Conservation (phyloP, 257 asterid species). For the Plantago major region DNA sequence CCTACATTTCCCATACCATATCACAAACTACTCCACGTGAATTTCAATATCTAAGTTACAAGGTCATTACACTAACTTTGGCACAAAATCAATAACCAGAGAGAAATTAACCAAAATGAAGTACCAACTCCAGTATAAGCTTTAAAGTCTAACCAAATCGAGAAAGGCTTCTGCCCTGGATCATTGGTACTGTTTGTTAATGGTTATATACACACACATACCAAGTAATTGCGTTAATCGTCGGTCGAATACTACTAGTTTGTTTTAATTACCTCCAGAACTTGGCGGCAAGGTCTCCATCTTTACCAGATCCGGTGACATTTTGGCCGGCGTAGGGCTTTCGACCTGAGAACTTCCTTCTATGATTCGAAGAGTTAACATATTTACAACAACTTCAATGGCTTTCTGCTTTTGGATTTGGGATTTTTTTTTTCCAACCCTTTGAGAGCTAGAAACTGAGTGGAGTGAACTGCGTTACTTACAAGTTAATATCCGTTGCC, state of each 20-base stretch:
- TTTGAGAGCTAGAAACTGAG: too few species aligned
- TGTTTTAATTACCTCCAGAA: conserved; percentile 75
- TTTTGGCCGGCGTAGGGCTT: conserved; percentile 73
- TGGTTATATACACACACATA: neutral
- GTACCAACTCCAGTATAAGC: neutral
- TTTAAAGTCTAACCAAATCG: conserved; percentile 54
- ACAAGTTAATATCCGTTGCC: too few species aligned
- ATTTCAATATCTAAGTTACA: too few species aligned
- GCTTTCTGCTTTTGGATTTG: too few species aligned
- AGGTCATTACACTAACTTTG: too few species aligned
- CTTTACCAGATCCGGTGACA: conserved; percentile 91
- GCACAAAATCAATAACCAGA: too few species aligned
- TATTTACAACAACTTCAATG: too few species aligned
- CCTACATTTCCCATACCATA: too few species aligned
- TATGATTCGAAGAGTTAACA: neutral
- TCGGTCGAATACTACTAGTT: too few species aligned
- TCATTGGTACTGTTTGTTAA: conserved; percentile 82
- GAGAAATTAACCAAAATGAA: neutral
- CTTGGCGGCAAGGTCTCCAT: conserved; percentile 55
- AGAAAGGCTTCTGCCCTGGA: conserved; percentile 83
- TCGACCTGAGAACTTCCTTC: conserved; percentile 62
- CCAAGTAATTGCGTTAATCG: conserved; percentile 6
- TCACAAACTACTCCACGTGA: too few species aligned
- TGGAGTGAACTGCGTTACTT: too few species aligned
- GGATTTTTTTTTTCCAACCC: too few species aligned